Base-by-base conservation (phyloP, 345 rosid species). In the Mercurialis annua region DNA sequence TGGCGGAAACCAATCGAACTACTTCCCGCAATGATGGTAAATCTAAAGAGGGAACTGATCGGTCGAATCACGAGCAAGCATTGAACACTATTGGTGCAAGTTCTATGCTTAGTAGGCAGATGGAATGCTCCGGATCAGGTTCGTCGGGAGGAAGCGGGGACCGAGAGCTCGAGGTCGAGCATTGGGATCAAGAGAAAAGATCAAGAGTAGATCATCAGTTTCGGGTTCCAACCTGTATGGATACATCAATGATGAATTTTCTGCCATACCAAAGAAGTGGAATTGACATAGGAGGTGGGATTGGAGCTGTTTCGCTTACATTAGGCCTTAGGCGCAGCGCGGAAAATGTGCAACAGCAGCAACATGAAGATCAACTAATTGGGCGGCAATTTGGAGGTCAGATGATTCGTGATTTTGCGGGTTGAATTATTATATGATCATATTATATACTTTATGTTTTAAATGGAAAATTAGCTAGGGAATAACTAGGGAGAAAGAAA, bases 281-380 rank as follows among this genome's bases (percentile, higher is more conserved):
- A 38, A 42, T 73, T 18, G 87, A 81, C 42, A 63, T 68, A 7
- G 79, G 85, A 14, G 78, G 12, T 40, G 44, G 84, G 0, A 54
- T 67, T 1, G 86, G 86, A 9, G 74, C 84, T 0, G 90, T 87
- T 50, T 85, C 89, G 2, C 80, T 85, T 8, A 83, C 90, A 0
- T 56, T 87, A 49, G 92, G 90, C 2, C 85, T 87, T 0, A 69
- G 80, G 75, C 87, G 85, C 4, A 78, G 74, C 21, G 81, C 72
- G n/a, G 90, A 86, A 21, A 81, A 53, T 40, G 78, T 72, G 10
- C 80, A 72, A 1, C 82, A 82, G 62, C 84, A 75, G 36, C 82
- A 40, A 16, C 90, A 71, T 12, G 82, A 76, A 30, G 71, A 80
- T 70, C 81, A 74, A 42, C 83, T 78, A n/a, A n/a, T n/a, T 36